Base-by-base conservation (phyloP, 768 basidiomycete genomes). In the Omphalotus guepiniiformis region DNA sequence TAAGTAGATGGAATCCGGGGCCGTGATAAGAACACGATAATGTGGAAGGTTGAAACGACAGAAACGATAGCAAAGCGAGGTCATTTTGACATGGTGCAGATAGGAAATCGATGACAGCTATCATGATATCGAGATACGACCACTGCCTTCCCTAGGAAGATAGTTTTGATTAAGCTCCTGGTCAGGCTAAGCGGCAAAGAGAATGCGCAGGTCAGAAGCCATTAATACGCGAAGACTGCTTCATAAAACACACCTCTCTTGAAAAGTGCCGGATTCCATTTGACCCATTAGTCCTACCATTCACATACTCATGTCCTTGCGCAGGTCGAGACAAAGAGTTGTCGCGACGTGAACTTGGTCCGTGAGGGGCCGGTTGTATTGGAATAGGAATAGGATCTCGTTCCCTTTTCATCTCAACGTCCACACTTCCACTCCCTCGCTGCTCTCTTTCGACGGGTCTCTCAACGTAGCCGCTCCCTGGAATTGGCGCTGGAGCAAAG, bases 71-170 rank as follows among this genome's bases (percentile, higher is more conserved):
- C n/a, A n/a, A n/a, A n/a, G n/a, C n/a, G n/a, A n/a, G n/a, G n/a
- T n/a, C n/a, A n/a, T n/a, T n/a, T n/a, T n/a, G n/a, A n/a, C n/a
- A n/a, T n/a, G n/a, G n/a, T n/a, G n/a, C n/a, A n/a, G n/a, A n/a
- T n/a, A n/a, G n/a, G n/a, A n/a, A n/a, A n/a, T n/a, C n/a, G n/a
- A n/a, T n/a, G n/a, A n/a, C n/a, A n/a, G n/a, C n/a, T n/a, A n/a
- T 45, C 19, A 46, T 46, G 35, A 46, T 23, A 37, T 46, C 8
- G 44, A 36, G 8, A 37, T 46, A 25, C 44, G 44, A 11, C 44
- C 44, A 23, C 29, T 36, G 38, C 44, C 28, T 35, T 37, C 44
- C 19, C 44, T 13, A 11, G 44, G 21, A 9, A 36, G 4, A 23
- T 46, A 46, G 15, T 16, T 25, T 25, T 15, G 23, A 46, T 36